A percentile compares a stretch with the other conserved stretches of the same genome.
Conservation (phyloP, 768 basidiomycete species). For the Melanogaster broomeanus region DNA sequence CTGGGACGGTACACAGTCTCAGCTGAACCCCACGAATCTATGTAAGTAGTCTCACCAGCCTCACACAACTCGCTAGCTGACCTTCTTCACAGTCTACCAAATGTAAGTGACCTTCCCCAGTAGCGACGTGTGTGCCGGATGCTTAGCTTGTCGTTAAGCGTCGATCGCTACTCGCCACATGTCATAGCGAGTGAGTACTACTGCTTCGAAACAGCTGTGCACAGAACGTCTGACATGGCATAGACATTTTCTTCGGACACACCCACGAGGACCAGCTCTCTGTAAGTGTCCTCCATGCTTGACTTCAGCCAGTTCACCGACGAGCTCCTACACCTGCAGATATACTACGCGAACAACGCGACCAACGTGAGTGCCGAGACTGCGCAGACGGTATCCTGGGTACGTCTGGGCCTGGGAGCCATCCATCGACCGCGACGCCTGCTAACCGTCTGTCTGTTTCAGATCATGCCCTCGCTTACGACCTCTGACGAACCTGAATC, state of each 20-base stretch:
- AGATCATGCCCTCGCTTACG: constrained; percentile 57
- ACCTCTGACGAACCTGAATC: constrained; percentile 69
- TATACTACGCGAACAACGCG: constrained; percentile 72
- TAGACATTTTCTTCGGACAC: constrained; percentile 73
- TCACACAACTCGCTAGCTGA: background rate
- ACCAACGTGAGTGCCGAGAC: constrained; percentile 55
- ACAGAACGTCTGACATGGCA: background rate
- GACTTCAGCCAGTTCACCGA: background rate
- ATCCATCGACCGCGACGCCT: too few species aligned
- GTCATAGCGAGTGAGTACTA: constrained; percentile 43
- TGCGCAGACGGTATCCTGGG: constrained; percentile 55
- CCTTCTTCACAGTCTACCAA: constrained; percentile 41
- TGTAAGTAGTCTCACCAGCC: constrained; percentile 31
- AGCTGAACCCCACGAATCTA: constrained; percentile 45
- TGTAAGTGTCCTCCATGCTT: constrained; percentile 31
- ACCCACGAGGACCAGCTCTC: constrained; percentile 71
- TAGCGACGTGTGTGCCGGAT: background rate
- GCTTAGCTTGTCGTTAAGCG: constrained; percentile 23
- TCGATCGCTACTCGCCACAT: constrained; percentile 49
- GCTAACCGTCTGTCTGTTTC: too few species aligned
- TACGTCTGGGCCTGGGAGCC: constrained; percentile 23
- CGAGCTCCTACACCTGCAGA: too few species aligned
- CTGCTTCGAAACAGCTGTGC: background rate
- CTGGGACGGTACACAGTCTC: constrained; percentile 43
- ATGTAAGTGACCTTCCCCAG: constrained; percentile 32